Evolutionary conservation across 2,329 filamentous ascomycete species (phyloP).

Genomic region (Cytospora piceae): DNA sequence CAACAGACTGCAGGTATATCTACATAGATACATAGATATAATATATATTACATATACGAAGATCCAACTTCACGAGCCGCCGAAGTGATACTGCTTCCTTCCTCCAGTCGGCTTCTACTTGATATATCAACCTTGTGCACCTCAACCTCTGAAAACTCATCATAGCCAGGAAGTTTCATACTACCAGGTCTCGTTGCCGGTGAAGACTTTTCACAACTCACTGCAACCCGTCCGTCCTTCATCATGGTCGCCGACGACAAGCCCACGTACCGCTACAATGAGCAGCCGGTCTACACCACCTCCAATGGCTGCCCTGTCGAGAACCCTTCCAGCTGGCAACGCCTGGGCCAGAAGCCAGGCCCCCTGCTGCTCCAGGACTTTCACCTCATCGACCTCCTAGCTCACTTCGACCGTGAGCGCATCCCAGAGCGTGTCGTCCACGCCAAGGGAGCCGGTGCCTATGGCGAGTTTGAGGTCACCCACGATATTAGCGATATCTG

Average conservation of each 20-base stretch:
- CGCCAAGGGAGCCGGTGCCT: conserved; percentile 36
- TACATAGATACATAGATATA: neutral
- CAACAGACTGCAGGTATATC: neutral
- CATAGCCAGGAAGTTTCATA: neutral
- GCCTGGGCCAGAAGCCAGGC: conserved; percentile 53
- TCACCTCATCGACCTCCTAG: conserved; percentile 65
- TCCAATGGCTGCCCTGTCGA: conserved; percentile 63
- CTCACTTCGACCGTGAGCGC: conserved; percentile 52
- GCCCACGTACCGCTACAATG: conserved; percentile 57
- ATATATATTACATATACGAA: neutral
- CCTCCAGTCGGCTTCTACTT: neutral
- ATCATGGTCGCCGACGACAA: conserved; percentile 50
- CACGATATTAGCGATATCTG: conserved; percentile 33
- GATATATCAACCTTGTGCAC: neutral
- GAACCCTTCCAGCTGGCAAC: conserved; percentile 51
- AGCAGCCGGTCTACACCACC: conserved; percentile 61
- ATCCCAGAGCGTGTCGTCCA: conserved; percentile 36
- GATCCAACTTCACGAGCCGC: neutral
- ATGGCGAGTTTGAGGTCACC: conserved; percentile 35
- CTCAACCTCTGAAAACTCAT: neutral
- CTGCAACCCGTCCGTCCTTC: conserved; percentile 18
- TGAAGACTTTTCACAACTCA: conserved; percentile 25
- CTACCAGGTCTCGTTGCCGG: neutral
- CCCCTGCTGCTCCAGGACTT: conserved; percentile 68
- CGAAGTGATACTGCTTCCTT: neutral